These are phyloP conservation scores for Syzygium aromaticum DNA, from an alignment of 345 rosid genomes.

Conservation along the genomic window DNA sequence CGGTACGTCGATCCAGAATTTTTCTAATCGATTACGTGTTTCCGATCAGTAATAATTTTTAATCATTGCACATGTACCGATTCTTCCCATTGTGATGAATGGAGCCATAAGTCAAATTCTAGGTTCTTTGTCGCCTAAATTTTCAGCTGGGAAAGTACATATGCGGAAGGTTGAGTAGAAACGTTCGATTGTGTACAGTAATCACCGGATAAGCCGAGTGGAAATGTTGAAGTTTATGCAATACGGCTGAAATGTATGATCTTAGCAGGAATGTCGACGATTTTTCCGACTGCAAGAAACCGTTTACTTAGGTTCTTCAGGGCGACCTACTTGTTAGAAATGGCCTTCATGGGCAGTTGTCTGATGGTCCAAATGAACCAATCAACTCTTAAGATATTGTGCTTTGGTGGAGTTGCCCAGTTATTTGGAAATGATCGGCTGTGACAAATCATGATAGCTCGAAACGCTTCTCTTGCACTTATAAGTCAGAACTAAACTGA, in stretches of 20 bases:
- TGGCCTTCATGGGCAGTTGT: neutral
- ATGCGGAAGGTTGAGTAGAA: neutral
- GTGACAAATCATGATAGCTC: neutral
- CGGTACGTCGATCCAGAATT: conserved; percentile 32
- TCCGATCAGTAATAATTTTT: neutral
- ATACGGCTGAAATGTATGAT: neutral
- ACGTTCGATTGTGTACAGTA: neutral
- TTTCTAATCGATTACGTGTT: neutral
- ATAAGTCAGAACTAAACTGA: neutral
- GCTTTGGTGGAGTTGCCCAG: neutral
- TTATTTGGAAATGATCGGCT: neutral
- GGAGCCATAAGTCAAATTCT: neutral
- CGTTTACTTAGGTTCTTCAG: neutral
- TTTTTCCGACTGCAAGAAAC: neutral
- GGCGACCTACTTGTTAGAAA: neutral
- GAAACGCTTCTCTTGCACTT: neutral
- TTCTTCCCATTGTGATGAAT: neutral
- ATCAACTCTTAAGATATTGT: neutral
- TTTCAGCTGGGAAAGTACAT: neutral
- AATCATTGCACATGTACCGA: neutral
- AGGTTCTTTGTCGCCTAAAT: neutral
- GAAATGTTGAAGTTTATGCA: neutral
- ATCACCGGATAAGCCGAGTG: neutral
- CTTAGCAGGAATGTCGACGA: neutral
- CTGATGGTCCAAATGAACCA: neutral